A percentile compares a stretch with the other conserved stretches of the same genome.
Evolutionary conservation across 2,329 filamentous ascomycete genomes (phyloP).

Genomic region (Ophiognomonia clavigignenti-juglandacearum): DNA sequence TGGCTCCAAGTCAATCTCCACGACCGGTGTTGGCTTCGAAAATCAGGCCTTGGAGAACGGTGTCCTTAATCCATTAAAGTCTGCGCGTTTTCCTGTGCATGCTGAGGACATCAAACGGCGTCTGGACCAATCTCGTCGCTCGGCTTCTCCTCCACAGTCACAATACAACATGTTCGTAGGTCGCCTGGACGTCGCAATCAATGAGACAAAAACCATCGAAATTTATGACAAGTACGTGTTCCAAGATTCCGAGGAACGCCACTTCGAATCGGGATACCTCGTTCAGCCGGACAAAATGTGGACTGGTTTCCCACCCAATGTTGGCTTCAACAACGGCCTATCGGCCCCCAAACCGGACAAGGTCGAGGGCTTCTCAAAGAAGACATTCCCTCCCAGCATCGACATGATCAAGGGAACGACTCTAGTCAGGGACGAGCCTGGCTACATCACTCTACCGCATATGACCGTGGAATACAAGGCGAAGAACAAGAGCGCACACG

Average conservation of each 20-base stretch:
- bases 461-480: conserved; percentile 23
- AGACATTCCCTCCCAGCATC: conserved; percentile 11
- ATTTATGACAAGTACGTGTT: neutral
- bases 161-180: neutral
- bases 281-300: neutral
- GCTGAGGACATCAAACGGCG: neutral
- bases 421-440: conserved; percentile 16
- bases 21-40: neutral
- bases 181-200: neutral
- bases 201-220: neutral
- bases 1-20: neutral
- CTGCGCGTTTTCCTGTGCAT: neutral
- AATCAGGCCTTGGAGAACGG: neutral
- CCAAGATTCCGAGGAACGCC: neutral
- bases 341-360: conserved; percentile 24
- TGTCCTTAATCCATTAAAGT: conserved; percentile 1
- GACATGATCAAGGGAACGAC: conserved; percentile 12
- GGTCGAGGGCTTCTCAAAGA: conserved; percentile 20
- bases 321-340: conserved; percentile 24
- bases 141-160: neutral
- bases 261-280: neutral
- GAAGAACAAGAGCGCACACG: conserved; percentile 10
- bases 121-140: neutral
- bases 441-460: conserved; percentile 24
- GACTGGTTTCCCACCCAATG: conserved; percentile 18